phyloP scores from a whole-genome alignment of 495 filamentous ascomycete species.

The Extremus antarcticus region DNA sequence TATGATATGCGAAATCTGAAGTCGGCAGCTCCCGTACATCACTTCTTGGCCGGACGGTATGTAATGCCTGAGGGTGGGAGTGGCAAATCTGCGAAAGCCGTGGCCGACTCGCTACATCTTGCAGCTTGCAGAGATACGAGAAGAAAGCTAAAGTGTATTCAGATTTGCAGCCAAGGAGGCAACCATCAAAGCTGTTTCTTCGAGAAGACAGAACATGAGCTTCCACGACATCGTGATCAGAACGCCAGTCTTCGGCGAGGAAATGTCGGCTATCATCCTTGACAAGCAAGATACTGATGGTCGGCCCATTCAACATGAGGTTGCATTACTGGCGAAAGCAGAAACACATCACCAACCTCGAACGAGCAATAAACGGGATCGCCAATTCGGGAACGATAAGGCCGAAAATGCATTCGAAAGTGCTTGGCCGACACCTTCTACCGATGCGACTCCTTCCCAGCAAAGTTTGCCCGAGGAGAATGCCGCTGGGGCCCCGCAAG shows the following conservation, averaged over 20 bases:
- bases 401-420: background rate
- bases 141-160: background rate
- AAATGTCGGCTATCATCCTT: constrained; percentile 24
- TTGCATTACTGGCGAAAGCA: background rate
- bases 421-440: background rate
- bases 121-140: background rate
- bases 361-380: no score
- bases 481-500: no score
- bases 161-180: constrained; percentile 56
- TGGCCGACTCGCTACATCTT: no score
- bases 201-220: constrained; percentile 30
- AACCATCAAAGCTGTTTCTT: constrained; percentile 46
- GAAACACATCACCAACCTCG: background rate
- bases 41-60: constrained; percentile 16
- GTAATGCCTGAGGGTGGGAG: no score
- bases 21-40: background rate
- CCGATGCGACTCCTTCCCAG: no score
- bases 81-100: no score
- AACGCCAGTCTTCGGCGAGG: background rate
- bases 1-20: background rate
- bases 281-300: background rate
- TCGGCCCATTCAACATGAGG: background rate
- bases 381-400: no score
- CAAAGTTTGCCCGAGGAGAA: no score
- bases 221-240: constrained; percentile 34